Base-by-base conservation (phyloP, 805 yeast species). In the Wickerhamomyces xylosicus region DNA sequence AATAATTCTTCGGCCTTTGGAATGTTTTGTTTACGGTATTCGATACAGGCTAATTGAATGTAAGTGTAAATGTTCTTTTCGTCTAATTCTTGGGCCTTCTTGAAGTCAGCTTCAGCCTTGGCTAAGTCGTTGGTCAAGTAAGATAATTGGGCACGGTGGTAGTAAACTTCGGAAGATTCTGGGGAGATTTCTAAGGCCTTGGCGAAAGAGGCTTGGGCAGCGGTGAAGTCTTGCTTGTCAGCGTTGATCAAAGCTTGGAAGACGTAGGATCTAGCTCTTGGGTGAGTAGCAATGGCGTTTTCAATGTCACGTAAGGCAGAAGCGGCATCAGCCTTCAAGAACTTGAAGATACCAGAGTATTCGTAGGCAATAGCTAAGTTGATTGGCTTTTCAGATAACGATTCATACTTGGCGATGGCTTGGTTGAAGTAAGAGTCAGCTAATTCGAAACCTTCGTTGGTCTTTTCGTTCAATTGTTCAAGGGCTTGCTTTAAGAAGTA, bases 121-220 rank as follows among this genome's bases (percentile, higher is more conserved):
- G 63, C 64, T 54, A 83, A 75, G 44, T 85, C 84, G 45, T 79
- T 80, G 45, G 85, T 76, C 53, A 92, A 67, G 66, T 89, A 90
- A 60, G 72, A 75, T 57, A 89, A 71, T 73, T 92, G 99, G 50
- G 95, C 98, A 59, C 82, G 78, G 65, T 92, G 98, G 69, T 92
- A 92, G 68, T 79, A 85, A 48, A 82, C 74, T 56, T 92, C 95
- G 27, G 92, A 78, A 53, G 78, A 75, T 19, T 73, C 64, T 37
- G 90, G 76, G 54, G 85, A 79, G 45, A 82, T 56, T 43, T 69
- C 64, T 43, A 77, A 67, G 17, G 97, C 97, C 39, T 69, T 64
- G 38, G 75, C 74, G 54, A 92, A 87, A 61, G 79, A 83, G 35
- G 64, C 60, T 55, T 84, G 79, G 59, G 84, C 89, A 39, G 64